A percentile compares a stretch with the other conserved stretches of the same genome.
Conservation (phyloP, 331 rosid species). For the Spiraea crenata region DNA sequence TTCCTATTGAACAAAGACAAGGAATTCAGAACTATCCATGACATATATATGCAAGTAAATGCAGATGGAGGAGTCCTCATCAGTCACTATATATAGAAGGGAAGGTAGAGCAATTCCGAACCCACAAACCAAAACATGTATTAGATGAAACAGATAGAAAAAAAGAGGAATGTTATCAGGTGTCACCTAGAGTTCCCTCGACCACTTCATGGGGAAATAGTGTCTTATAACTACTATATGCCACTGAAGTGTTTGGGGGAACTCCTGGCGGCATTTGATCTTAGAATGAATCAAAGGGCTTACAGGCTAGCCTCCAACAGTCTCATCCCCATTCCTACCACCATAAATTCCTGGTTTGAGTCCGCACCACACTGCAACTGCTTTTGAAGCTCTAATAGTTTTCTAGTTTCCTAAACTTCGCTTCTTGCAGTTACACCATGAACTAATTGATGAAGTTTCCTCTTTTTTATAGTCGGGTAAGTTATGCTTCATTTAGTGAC, state of each 20-base stretch:
- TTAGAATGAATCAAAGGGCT: not conserved
- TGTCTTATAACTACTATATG: not conserved
- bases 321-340: not conserved
- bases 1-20: not conserved
- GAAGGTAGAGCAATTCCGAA: not conserved
- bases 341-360: too few species aligned
- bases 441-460: too few species aligned
- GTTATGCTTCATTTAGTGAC: too few species aligned
- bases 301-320: not conserved
- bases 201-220: conserved; percentile 24
- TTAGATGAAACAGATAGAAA: not conserved
- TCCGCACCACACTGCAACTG: too few species aligned
- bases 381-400: too few species aligned
- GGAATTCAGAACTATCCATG: not conserved
- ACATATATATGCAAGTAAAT: not conserved
- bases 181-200: conserved; percentile 40
- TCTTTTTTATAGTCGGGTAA: too few species aligned
- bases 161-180: not conserved
- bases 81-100: conserved; percentile 21
- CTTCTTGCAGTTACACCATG: too few species aligned
- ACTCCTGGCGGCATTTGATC: conserved; percentile 17
- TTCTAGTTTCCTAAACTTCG: too few species aligned
- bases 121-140: not conserved
- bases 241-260: conserved; percentile 31
- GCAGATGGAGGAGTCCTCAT: not conserved